phyloP scores from a whole-genome alignment of 163 green algal species.

The Prototheca wickerhamii region DNA sequence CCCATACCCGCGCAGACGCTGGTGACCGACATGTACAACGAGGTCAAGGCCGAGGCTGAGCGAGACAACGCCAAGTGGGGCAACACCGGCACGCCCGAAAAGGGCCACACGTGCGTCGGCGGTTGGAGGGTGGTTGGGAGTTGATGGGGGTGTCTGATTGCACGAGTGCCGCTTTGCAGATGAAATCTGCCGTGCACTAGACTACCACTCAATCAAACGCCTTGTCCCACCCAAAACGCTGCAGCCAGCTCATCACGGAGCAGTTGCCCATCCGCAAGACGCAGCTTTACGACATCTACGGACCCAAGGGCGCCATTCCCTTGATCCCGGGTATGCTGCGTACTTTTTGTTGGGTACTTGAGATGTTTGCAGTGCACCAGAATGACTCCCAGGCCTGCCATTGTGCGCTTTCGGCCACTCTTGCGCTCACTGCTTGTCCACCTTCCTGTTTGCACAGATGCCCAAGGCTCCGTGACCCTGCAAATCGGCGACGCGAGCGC shows the following conservation, averaged over 20 bases:
- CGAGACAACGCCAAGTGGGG: conserved; percentile 32
- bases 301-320: conserved; percentile 23
- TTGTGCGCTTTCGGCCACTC: no score
- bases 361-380: background rate
- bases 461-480: background rate
- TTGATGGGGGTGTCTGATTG: background rate
- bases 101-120: conserved; percentile 28
- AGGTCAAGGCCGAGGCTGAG: conserved; percentile 35
- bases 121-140: background rate
- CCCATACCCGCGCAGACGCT: conserved; percentile 4
- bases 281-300: conserved; percentile 51
- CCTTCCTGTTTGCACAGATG: conserved; percentile 9
- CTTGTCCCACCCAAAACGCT: background rate
- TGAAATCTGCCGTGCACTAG: no score
- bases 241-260: conserved; percentile 36
- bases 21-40: conserved; percentile 32
- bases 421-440: no score
- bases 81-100: conserved; percentile 24
- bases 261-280: conserved; percentile 42
- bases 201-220: background rate
- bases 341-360: background rate
- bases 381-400: no score
- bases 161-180: no score
- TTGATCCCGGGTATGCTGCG: conserved; percentile 33
- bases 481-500: conserved; percentile 19